Evolutionary conservation across 495 filamentous ascomycete species (phyloP).

Genomic region (Immersiella caudata): DNA sequence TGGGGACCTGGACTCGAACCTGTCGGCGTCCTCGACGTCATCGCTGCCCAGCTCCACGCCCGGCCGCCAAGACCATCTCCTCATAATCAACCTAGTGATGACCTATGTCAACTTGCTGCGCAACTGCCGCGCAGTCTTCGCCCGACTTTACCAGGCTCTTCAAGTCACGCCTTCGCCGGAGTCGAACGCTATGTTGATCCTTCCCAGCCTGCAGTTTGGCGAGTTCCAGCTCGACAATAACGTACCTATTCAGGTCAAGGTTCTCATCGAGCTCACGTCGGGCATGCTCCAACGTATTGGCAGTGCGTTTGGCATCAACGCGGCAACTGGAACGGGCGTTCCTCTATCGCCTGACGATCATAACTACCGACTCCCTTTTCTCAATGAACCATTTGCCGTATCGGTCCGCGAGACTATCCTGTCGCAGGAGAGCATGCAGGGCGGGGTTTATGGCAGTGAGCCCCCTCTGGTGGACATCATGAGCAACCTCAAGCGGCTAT

Average conservation of each 20-base stretch:
- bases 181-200: slow-evolving; percentile 1
- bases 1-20: slow-evolving; percentile 12
- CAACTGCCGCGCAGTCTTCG: slow-evolving; percentile 18
- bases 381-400: slow-evolving; percentile 17
- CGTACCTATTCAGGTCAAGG: slow-evolving; percentile 20
- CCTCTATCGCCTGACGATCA: slow-evolving; percentile 1
- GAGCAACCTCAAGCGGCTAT: slow-evolving; percentile 13
- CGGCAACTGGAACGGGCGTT: background rate
- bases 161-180: slow-evolving; percentile 11
- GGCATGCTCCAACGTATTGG: slow-evolving; percentile 22
- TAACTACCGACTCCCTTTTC: slow-evolving; percentile 9
- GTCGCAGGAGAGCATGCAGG: slow-evolving; percentile 20
- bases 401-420: slow-evolving; percentile 20
- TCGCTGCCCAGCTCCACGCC: background rate
- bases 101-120: slow-evolving; percentile 20
- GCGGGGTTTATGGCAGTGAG: slow-evolving; percentile 9
- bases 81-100: slow-evolving; percentile 20
- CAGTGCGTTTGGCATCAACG: slow-evolving; percentile 17
- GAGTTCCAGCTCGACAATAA: slow-evolving; percentile 22
- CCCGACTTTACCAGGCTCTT: slow-evolving; percentile 9
- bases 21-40: background rate
- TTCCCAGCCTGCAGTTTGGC: slow-evolving; percentile 20
- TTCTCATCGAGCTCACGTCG: slow-evolving; percentile 15
- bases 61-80: slow-evolving; percentile 8
- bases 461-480: slow-evolving; percentile 12